phyloP scores from a whole-genome alignment of 2,329 filamentous ascomycete species.

The Penicillium nordicum region DNA sequence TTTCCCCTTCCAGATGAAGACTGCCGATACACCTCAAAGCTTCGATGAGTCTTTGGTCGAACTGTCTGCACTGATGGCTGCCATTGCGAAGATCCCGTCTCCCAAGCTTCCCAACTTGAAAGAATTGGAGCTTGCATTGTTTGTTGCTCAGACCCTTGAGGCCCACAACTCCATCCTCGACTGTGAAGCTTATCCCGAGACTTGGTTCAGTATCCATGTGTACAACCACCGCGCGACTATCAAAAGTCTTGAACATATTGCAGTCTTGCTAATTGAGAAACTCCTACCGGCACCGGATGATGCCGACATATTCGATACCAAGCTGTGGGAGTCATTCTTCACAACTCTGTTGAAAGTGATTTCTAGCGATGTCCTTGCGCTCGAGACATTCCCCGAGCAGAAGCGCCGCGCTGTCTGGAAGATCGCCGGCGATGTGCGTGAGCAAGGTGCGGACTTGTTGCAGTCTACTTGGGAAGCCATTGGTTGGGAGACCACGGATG shows the following conservation, averaged over 20 bases:
- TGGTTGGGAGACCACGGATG: conserved; percentile 84
- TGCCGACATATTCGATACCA: conserved; percentile 85
- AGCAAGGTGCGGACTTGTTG: conserved; percentile 82
- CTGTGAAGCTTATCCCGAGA: conserved; percentile 82
- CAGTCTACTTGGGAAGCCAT: conserved; percentile 89
- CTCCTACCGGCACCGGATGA: conserved; percentile 88
- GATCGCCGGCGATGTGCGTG: conserved; percentile 92
- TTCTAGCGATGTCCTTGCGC: conserved; percentile 78
- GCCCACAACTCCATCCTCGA: conserved; percentile 86
- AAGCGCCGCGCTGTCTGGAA: conserved; percentile 97
- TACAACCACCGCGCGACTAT: conserved; percentile 90
- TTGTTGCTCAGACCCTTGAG: conserved; percentile 74
- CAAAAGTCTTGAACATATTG: conserved; percentile 77
- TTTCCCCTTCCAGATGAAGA: conserved; percentile 80
- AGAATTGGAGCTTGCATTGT: conserved; percentile 68
- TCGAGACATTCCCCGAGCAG: conserved; percentile 96
- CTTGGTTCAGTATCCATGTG: conserved; percentile 90
- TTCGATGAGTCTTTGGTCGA: conserved; percentile 90
- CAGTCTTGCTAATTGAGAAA: conserved; percentile 72
- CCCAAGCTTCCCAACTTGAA: conserved; percentile 75
- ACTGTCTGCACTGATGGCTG: conserved; percentile 80
- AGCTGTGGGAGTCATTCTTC: conserved; percentile 92
- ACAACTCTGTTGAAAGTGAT: conserved; percentile 84
- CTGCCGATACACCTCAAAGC: conserved; percentile 56
- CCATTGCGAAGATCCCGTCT: conserved; percentile 69